phyloP scores from a whole-genome alignment of 345 rosid species.

The Dimocarpus longan region DNA sequence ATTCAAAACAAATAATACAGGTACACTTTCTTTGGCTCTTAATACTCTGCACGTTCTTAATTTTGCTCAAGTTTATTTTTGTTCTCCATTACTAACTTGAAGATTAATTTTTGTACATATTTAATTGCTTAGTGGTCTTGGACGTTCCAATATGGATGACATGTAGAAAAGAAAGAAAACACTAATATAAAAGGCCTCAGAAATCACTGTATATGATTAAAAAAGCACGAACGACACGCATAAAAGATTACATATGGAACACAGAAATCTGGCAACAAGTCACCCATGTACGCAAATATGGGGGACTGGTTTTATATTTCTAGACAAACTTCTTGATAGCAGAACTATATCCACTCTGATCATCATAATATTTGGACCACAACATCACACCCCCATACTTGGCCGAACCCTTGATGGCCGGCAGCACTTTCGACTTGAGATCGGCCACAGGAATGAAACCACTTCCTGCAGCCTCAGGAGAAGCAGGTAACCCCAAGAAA shows the following conservation, averaged over 20 bases:
- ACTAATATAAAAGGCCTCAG: too few relatives aligned
- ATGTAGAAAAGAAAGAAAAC: too few relatives aligned
- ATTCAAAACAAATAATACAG: too few relatives aligned
- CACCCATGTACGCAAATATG: background rate
- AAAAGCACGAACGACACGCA: background rate
- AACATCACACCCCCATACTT: conserved; percentile 43
- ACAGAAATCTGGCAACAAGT: background rate
- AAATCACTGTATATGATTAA: too few relatives aligned
- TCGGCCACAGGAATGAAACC: conserved; percentile 31
- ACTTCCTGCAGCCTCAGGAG: conserved; percentile 25
- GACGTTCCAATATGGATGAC: too few relatives aligned
- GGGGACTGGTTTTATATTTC: background rate
- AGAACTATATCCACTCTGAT: conserved; percentile 32
- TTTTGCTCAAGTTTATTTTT: too few relatives aligned
- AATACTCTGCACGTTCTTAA: too few relatives aligned
- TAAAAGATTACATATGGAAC: background rate
- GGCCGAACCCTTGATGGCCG: conserved; percentile 26
- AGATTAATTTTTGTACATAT: too few relatives aligned
- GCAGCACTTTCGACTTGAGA: conserved; percentile 30
- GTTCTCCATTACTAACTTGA: too few relatives aligned
- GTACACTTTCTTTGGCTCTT: too few relatives aligned
- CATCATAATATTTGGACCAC: conserved; percentile 37
- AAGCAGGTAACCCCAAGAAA: conserved; percentile 40
- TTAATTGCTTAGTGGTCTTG: too few relatives aligned
- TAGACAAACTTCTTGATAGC: conserved; percentile 31